Percentiles rank a stretch among this genome's conserved stretches.
Conservation (phyloP, 768 basidiomycete species). For the Cystobasidium ongulense region DNA sequence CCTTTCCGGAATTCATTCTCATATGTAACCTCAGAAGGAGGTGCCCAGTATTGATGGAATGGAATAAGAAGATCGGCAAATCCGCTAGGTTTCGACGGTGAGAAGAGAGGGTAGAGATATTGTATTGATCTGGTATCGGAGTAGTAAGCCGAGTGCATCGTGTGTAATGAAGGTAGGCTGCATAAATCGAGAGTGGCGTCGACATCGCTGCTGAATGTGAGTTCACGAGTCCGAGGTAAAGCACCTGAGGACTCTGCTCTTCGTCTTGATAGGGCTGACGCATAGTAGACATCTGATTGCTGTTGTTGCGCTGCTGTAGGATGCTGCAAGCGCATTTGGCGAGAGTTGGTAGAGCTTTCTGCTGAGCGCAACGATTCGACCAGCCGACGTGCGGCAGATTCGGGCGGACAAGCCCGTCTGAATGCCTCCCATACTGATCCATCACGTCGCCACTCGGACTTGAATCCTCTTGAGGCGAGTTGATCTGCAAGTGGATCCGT, state of each 20-base stretch:
- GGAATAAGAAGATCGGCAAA: conserved; percentile 89
- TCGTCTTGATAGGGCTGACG: conserved; percentile 4
- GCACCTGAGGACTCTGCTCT: conserved; percentile 20
- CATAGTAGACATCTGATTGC: conserved; percentile 18
- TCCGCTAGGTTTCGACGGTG: conserved; percentile 76
- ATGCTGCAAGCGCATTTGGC: conserved; percentile 35
- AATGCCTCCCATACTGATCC: conserved; percentile 88
- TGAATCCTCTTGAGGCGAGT: conserved; percentile 51
- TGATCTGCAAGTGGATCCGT: conserved; percentile 36
- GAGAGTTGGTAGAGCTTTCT: conserved; percentile 39
- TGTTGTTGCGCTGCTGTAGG: conserved; percentile 34
- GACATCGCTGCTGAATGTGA: conserved; percentile 57
- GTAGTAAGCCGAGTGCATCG: conserved; percentile 90
- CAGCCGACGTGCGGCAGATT: conserved; percentile 69
- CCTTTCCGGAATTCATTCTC: conserved; percentile 40
- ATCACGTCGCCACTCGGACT: conserved; percentile 72
- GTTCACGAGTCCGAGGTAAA: conserved; percentile 49
- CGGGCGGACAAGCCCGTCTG: conserved; percentile 78
- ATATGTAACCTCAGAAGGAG: conserved; percentile 40
- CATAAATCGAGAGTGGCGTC: conserved; percentile 73
- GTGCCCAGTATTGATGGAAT: conserved; percentile 79
- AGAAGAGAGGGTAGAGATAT: conserved; percentile 84
- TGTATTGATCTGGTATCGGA: conserved; percentile 88
- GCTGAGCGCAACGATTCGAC: conserved; percentile 62
- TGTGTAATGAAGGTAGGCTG: conserved; percentile 67